Percentiles rank a stretch among this genome's conserved stretches.
Evolutionary conservation across 139 green algal species (phyloP).

Genomic region (Chlorella sp.): DNA sequence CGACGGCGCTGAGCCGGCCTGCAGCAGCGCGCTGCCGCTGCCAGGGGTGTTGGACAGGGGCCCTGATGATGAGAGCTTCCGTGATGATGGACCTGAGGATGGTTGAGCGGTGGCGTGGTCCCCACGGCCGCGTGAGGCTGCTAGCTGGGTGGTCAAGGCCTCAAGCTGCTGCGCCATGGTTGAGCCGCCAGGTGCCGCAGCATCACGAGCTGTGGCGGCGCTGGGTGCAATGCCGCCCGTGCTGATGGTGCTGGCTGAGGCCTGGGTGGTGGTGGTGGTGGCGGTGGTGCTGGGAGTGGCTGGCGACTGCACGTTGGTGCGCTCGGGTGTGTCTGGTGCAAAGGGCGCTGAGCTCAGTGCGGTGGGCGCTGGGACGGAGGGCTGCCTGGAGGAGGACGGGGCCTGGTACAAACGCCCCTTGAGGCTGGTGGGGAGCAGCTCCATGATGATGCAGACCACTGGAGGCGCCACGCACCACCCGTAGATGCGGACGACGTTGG

Average conservation of each 20-base stretch:
- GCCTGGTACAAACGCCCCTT: neutral
- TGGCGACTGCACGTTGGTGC: neutral
- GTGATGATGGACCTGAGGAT: too few species aligned
- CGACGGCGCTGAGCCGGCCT: too few species aligned
- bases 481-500: constrained; percentile 40
- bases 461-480: constrained; percentile 23
- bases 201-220: neutral
- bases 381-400: neutral
- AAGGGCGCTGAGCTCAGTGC: neutral
- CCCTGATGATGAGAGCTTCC: too few species aligned
- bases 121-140: too few species aligned
- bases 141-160: too few species aligned
- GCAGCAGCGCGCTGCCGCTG: too few species aligned
- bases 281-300: neutral
- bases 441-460: constrained; percentile 28
- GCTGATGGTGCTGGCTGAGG: too few species aligned
- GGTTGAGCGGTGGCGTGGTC: too few species aligned
- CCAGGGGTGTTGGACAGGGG: too few species aligned
- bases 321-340: neutral
- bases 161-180: too few species aligned
- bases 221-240: too few species aligned
- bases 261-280: neutral
- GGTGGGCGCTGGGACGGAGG: neutral
- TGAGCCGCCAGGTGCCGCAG: too few species aligned
- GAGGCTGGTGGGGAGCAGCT: constrained; percentile 8